A percentile compares a stretch with the other conserved stretches of the same genome.
Conservation (phyloP, 768 basidiomycete genomes). For the Mrakia gelida region DNA sequence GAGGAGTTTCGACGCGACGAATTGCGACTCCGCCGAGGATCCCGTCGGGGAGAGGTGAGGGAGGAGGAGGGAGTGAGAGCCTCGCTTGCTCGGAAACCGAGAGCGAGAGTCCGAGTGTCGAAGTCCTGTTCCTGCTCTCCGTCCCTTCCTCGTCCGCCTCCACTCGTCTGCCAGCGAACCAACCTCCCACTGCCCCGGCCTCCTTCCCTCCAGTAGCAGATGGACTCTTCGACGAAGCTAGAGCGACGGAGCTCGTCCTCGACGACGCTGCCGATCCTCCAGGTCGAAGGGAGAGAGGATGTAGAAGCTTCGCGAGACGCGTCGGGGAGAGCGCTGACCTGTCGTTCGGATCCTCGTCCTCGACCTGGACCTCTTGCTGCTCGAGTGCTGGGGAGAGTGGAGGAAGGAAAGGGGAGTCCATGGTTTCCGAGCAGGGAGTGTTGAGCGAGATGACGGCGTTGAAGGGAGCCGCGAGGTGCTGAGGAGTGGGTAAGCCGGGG, state of each 20-base stretch:
- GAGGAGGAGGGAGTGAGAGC: not conserved
- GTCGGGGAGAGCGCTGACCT: not conserved
- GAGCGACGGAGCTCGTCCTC: too few species aligned
- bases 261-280: not conserved
- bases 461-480: not conserved
- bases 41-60: too few species aligned
- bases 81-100: not conserved
- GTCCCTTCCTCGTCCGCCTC: not conserved
- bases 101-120: not conserved
- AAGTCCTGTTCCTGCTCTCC: too few species aligned
- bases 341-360: not conserved
- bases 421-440: not conserved
- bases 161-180: not conserved
- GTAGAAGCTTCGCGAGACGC: not conserved
- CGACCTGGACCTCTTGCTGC: too few species aligned
- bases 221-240: not conserved
- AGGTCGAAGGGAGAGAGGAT: not conserved
- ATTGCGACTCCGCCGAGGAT: too few species aligned
- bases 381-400: not conserved
- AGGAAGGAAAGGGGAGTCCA: not conserved
- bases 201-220: not conserved
- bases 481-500: not conserved
- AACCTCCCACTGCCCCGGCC: not conserved
- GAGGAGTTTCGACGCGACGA: not conserved
- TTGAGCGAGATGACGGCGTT: not conserved